Evolutionary conservation across 257 asterid genomes (phyloP).

Genomic region (Solanum rostratum): DNA sequence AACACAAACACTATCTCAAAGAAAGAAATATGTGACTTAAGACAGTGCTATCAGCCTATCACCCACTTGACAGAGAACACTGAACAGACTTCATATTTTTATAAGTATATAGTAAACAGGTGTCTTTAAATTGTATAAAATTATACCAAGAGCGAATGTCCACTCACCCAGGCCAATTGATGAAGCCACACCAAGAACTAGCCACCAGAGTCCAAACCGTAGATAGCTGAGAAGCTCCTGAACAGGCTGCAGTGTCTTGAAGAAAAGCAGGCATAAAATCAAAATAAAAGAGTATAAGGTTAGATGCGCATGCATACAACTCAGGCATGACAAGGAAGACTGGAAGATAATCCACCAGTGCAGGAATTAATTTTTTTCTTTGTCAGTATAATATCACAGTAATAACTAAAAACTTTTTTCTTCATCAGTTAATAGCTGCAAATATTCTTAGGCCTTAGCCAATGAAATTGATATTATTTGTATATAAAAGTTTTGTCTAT

Average conservation of each 20-base stretch:
- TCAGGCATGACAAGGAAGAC: background rate
- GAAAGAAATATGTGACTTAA: background rate
- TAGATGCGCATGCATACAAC: background rate
- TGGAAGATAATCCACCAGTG: background rate
- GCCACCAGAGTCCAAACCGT: conserved; percentile 27
- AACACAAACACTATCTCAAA: background rate
- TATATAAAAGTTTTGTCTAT: background rate
- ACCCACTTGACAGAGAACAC: background rate
- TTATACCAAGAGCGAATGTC: background rate
- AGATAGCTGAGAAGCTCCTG: conserved; percentile 16
- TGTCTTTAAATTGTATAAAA: background rate
- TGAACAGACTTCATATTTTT: background rate
- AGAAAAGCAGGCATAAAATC: background rate
- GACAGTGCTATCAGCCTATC: background rate
- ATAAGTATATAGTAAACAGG: background rate
- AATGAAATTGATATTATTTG: background rate
- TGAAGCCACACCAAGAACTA: conserved; percentile 33
- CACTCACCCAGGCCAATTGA: conserved; percentile 29
- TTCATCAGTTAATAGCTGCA: background rate
- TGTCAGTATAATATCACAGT: background rate
- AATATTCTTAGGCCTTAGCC: background rate
- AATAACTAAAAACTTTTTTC: background rate
- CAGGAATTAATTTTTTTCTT: background rate
- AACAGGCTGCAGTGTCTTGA: conserved; percentile 10
- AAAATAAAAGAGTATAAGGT: background rate